These are phyloP conservation scores for Tephrocybe sp. DNA, from an alignment of 768 basidiomycete species.

Conservation along the genomic window DNA sequence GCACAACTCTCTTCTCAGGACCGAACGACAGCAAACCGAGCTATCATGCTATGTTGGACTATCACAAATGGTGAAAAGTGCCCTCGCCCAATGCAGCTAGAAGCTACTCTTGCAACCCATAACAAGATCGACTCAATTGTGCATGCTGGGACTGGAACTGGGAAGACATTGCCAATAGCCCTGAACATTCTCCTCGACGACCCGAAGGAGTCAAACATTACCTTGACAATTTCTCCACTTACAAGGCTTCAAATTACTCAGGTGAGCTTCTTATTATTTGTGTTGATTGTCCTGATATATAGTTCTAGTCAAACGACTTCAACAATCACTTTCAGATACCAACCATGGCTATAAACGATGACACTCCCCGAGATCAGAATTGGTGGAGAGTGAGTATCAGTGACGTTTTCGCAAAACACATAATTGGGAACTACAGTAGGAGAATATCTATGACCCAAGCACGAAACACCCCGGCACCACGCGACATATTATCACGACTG, in stretches of 20 bases:
- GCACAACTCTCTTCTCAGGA: neutral
- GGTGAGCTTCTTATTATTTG: neutral
- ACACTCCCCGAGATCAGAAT: slow-evolving; percentile 15
- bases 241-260: slow-evolving; percentile 19
- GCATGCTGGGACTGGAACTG: slow-evolving; percentile 24
- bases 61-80: neutral
- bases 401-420: too few species aligned
- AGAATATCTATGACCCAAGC: slow-evolving; percentile 4
- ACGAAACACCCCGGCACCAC: neutral
- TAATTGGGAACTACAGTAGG: neutral
- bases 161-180: slow-evolving; percentile 28
- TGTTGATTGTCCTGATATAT: too few species aligned
- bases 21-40: neutral
- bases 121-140: slow-evolving; percentile 20
- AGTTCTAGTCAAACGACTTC: slow-evolving; percentile 16
- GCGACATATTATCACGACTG: slow-evolving; percentile 18
- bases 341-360: slow-evolving; percentile 23
- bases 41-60: neutral
- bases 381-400: slow-evolving; percentile 19
- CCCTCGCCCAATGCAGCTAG: slow-evolving; percentile 25
- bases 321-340: slow-evolving; percentile 15
- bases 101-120: slow-evolving; percentile 15
- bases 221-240: slow-evolving; percentile 20
- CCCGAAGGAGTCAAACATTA: slow-evolving; percentile 7
- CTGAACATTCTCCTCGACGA: slow-evolving; percentile 22